Conservation (phyloP, 768 basidiomycete genomes). For the Leccinum truebloodii region DNA sequence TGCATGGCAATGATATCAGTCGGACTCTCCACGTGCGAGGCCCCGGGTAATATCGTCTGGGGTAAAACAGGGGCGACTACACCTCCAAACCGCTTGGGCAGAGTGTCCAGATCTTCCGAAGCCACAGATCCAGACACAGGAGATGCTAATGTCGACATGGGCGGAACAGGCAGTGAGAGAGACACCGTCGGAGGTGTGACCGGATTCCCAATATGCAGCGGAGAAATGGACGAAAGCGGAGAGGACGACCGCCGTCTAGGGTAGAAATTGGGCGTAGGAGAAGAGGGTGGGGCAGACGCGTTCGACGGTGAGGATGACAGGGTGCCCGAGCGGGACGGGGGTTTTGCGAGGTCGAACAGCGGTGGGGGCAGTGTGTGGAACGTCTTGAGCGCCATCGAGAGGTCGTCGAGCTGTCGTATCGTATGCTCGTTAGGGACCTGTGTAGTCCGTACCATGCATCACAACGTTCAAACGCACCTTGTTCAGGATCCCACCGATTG, state of each 20-base stretch:
- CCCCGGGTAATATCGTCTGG: conserved; percentile 22
- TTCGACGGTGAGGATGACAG: conserved; percentile 28
- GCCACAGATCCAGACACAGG: background rate
- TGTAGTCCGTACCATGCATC: background rate
- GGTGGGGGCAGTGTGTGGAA: conserved; percentile 48
- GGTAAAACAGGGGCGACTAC: conserved; percentile 17
- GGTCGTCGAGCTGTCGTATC: conserved; percentile 28
- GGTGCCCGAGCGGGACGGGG: conserved; percentile 32
- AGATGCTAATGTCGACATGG: conserved; percentile 22
- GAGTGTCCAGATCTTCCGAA: background rate
- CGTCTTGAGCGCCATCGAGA: conserved; percentile 38
- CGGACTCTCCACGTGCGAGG: conserved; percentile 35
- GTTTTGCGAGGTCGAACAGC: conserved; percentile 34
- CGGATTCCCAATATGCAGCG: conserved; percentile 5
- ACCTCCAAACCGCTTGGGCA: background rate
- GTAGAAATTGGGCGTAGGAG: conserved; percentile 8
- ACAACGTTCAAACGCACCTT: conserved; percentile 46
- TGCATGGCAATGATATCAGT: conserved; percentile 23
- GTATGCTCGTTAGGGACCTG: background rate
- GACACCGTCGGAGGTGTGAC: background rate
- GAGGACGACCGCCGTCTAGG: conserved; percentile 4
- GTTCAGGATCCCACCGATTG: conserved; percentile 70
- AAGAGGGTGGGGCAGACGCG: conserved; percentile 19
- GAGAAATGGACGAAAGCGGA: conserved; percentile 8
- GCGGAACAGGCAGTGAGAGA: conserved; percentile 20